These are phyloP conservation scores for Volvox africanus DNA, from an alignment of 139 green algal species.

Conservation along the genomic window DNA sequence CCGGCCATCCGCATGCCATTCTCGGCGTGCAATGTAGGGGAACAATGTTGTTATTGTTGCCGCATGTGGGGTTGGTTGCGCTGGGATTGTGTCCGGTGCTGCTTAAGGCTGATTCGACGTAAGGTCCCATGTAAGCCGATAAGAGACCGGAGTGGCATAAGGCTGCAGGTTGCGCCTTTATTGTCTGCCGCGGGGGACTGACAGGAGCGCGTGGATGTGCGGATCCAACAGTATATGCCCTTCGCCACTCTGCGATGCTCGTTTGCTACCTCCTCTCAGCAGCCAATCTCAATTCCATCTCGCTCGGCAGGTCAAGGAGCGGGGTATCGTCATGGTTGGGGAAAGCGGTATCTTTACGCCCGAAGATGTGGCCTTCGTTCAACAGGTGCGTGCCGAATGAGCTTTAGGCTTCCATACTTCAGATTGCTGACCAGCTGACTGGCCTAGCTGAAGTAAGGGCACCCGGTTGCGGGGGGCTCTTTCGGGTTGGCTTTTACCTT, in stretches of 20 bases:
- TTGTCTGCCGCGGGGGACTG: too few relatives aligned
- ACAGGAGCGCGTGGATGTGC: too few relatives aligned
- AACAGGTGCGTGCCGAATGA: constrained; percentile 58
- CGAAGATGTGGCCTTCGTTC: constrained; percentile 91
- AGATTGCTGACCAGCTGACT: neutral
- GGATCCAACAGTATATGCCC: too few relatives aligned
- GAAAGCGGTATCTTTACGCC: constrained; percentile 98
- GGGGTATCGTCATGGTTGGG: constrained; percentile 92
- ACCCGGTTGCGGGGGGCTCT: neutral
- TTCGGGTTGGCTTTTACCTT: neutral
- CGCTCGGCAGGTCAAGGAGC: constrained; percentile 67
- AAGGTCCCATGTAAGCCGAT: too few relatives aligned
- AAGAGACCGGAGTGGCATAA: too few relatives aligned
- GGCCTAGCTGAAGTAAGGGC: neutral
- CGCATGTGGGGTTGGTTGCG: too few relatives aligned
- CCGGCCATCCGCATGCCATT: neutral
- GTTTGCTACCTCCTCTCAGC: too few relatives aligned
- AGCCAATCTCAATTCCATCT: neutral
- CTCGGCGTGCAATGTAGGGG: neutral
- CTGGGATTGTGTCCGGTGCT: too few relatives aligned
- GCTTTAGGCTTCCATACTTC: neutral
- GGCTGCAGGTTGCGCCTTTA: too few relatives aligned
- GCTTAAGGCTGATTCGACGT: too few relatives aligned
- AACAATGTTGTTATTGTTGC: too few relatives aligned
- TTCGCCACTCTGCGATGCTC: too few relatives aligned